Base-by-base conservation (phyloP, 208 protist genomes). In the Acanthamoeba divionensis region DNA sequence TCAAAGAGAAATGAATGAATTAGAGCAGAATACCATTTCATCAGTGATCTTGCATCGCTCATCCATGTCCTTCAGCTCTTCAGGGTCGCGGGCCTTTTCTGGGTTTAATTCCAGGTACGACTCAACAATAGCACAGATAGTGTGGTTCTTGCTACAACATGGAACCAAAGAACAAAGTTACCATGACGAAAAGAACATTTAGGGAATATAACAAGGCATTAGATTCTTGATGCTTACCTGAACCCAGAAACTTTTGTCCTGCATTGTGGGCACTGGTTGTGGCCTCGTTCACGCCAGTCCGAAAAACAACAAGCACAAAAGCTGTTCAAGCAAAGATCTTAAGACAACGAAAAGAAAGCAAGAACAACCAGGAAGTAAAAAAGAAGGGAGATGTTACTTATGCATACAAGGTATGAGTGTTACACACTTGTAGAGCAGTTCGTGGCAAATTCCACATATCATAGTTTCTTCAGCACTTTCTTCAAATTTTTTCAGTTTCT, bases 321-420 rank as follows among this genome's bases (percentile, higher is more conserved):
- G 63, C 45, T 71, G 3, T 21, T 2, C 13, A 18, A 18, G 7
- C 9, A 10, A 15, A 57, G n/a, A 57, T 24, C 52, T 15, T n/a
- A 24, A 57, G 15, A 24, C n/a, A 57, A n/a, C 52, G 15, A 57
- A 15, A 57, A 63, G 2, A n/a, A 9, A 4, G 9, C 24, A 2
- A 2, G 55, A 29, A n/a, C 9, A 9, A 9, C 2, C 24, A 29
- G 55, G 9, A 63, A 2, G 2, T 33, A 29, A 9, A 9, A 9
- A 9, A 63, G 55, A 29, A 9, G 55, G 2, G 31, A 29, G 55
- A 63, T n/a, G 63, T 33, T 71, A 71, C 63, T 91, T 92, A 47
- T 92, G 90, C 83, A 92, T 89, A 47, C 90, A 92, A n/a, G 90
- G 90, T 13, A 92, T 62, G n/a, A 92, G 38, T 15, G 90, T 80